Base-by-base conservation (phyloP, 805 yeast genomes). In the Nakazawaea sp. region DNA sequence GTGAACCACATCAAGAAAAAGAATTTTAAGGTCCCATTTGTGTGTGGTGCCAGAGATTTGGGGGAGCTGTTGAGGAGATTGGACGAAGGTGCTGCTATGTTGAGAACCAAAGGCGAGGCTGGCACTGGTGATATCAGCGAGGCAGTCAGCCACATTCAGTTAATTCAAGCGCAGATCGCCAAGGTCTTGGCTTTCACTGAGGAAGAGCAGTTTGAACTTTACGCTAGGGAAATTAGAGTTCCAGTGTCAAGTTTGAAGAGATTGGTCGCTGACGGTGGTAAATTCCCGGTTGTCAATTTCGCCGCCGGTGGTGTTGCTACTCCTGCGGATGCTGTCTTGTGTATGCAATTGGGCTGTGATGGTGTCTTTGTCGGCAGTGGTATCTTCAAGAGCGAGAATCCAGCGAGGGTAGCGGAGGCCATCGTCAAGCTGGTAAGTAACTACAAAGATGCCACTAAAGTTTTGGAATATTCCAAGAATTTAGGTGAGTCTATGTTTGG, bases 291-390 rank as follows among this genome's bases (percentile, higher is more conserved):
- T 30, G 92, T 84, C 38, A 83, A 81, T 62, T 83, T 83, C 53
- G 90, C 92, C 28, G 92, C 92, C 20, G 94, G 94, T 30, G 94
- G 94, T 42, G 81, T 83, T 35, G 92, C 94, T 8, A 81, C 94
- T 10, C 94, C 94, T 24, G 78, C 89, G 7, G 94, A 83, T 57
- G 94, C 94, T 18, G 92, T 92, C 16, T 61, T 84, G 45, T 76
- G 85, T 58, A 83, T 84, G 87, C 81, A 78, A 52, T 59, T 79
- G 43, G 87, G 87, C n/a, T 76, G 82, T 50, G 87, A 80, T 52
- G 87, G 87, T 43, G 82, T 80, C 21, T 80, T 80, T 49, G 87
- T 78, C 19, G 86, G 86, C 15, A 78, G 86, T 4, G 92, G 92
- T 18, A 82, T 82, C 45, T 83, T 82, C 72, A 77, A 78, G 57